Base-by-base conservation (phyloP, 345 rosid species). In the Rhodamnia rubescens region DNA sequence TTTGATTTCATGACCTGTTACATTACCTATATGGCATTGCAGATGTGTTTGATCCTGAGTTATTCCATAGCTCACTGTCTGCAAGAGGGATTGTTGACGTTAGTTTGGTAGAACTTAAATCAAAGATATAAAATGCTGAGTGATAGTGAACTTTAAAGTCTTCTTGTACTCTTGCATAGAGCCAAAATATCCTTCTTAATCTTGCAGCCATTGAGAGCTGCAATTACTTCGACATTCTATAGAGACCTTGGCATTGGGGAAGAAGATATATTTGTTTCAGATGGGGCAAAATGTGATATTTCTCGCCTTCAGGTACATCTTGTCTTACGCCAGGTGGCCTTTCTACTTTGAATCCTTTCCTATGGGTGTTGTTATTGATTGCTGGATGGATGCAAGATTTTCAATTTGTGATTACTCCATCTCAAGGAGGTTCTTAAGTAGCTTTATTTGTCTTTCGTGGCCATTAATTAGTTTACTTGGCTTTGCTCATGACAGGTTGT, bases 261-360 rank as follows among this genome's bases (percentile, higher is more conserved):
- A 32, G 96, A 87, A 82, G 99, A 97, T 87, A 90, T 97, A 83
- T 97, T 97, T 90, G 99, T 97, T 83, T 97, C 99, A 83, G 99
- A 97, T 91, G 99, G 99, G 92, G 99, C 99, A 84, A 96, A 97
- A 87, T 95, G 98, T 88, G 98, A 97, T 83, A 97, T 96, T 86
- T 92, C 98, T 53, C 98, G 99, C 50, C 99, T 97, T 83, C 99
- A 97, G 99, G 99, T 97, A 78, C 84, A 83, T 78, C 32, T 51
- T 82, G 36, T 82, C 11, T 81, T 47, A 11, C 78, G 32, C 78
- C 3, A 16, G 78, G 78, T 32, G 78, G 78, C 10, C 44, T 64
- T 64, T 32, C 50, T 32, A 64, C 1, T 10, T 64, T 4, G 12
- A 64, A 64, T 64, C 78, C 78, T 64, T 18, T 32, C 78, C 78